phyloP scores from a whole-genome alignment of 179 eudicot species.

The Monotropa hypopitys region DNA sequence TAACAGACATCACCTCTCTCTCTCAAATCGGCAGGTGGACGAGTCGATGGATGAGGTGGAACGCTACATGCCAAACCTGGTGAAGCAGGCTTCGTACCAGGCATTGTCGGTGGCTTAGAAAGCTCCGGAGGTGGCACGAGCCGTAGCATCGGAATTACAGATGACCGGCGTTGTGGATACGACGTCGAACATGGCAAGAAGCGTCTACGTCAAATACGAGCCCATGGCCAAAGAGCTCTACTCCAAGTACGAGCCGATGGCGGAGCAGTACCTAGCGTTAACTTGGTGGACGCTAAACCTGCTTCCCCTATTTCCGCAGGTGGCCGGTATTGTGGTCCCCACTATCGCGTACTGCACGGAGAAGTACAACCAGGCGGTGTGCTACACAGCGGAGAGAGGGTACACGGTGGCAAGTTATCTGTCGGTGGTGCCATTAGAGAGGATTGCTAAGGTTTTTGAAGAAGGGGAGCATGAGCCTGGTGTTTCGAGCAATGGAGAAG shows the following conservation, averaged over 20 bases:
- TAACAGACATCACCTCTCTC: too few relatives aligned
- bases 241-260: constrained; percentile 39
- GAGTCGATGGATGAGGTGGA: constrained; percentile 25
- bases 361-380: constrained; percentile 34
- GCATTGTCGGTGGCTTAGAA: constrained; percentile 25
- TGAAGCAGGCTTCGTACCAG: constrained; percentile 25
- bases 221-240: constrained; percentile 35
- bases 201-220: constrained; percentile 26
- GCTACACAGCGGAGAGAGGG: constrained; percentile 25
- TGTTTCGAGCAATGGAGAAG: not conserved
- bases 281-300: constrained; percentile 33
- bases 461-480: constrained; percentile 5
- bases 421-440: constrained; percentile 45
- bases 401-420: constrained; percentile 25
- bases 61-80: constrained; percentile 25
- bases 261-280: constrained; percentile 30
- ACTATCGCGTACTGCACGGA: constrained; percentile 35
- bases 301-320: constrained; percentile 44
- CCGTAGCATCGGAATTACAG: constrained; percentile 26
- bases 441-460: constrained; percentile 28
- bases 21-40: constrained; percentile 30
- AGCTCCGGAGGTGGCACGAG: constrained; percentile 32
- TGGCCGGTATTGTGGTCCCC: constrained; percentile 38
- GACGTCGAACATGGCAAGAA: constrained; percentile 17
- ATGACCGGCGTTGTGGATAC: constrained; percentile 15